Percentiles rank a stretch among this genome's conserved stretches.
Evolutionary conservation across 306 rosid genomes (phyloP).

Genomic region (Cucurbita argyrosperma): DNA sequence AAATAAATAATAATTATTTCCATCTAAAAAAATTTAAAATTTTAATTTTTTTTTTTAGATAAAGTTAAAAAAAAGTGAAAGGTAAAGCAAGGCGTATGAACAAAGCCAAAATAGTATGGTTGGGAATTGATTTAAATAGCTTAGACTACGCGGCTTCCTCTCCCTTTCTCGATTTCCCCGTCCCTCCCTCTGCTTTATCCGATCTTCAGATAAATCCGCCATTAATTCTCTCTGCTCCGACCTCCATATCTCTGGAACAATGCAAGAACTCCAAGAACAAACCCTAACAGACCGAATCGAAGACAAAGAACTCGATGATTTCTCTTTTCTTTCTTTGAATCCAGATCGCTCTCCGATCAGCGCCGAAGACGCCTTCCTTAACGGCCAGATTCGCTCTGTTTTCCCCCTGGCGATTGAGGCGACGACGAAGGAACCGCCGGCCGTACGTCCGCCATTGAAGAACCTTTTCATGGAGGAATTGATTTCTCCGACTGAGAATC

Average conservation of each 20-base stretch:
- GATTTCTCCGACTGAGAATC: not conserved
- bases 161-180: too few species aligned
- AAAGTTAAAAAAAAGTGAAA: too few species aligned
- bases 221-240: too few species aligned
- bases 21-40: too few species aligned
- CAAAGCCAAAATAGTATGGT: too few species aligned
- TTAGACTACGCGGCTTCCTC: too few species aligned
- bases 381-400: constrained; percentile 65
- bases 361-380: constrained; percentile 53
- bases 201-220: not conserved
- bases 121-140: too few species aligned
- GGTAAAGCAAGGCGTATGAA: too few species aligned
- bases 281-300: not conserved
- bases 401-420: constrained; percentile 43
- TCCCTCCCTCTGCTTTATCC: too few species aligned
- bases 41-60: too few species aligned
- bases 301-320: constrained; percentile 21
- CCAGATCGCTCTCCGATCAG: constrained; percentile 41
- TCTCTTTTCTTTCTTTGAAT: constrained; percentile 39
- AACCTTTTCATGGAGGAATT: constrained; percentile 33
- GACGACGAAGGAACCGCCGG: not conserved
- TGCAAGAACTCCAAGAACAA: not conserved
- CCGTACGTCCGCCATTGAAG: constrained; percentile 29
- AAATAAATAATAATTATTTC: too few species aligned
- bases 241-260: too few species aligned